These are phyloP conservation scores for Leccinum solheimii DNA, from an alignment of 1,284 basidiomycete genomes.

Conservation along the genomic window DNA sequence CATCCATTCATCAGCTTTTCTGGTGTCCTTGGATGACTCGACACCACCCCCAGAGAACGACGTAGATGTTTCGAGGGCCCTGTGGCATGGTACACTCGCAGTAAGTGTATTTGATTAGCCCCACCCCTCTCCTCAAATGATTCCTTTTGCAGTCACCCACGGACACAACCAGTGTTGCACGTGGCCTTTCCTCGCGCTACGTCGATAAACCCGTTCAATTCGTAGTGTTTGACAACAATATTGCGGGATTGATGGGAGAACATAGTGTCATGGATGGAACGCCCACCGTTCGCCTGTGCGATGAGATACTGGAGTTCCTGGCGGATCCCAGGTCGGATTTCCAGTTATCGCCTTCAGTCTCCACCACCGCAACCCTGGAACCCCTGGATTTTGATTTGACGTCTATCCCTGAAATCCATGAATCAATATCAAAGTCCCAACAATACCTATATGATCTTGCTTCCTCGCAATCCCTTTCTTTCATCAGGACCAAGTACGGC, in stretches of 20 bases:
- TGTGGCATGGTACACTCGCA: conserved; percentile 70
- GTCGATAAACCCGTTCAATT: conserved; percentile 86
- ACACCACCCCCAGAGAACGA: conserved; percentile 44
- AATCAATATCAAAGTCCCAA: conserved; percentile 59
- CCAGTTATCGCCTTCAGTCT: conserved; percentile 38
- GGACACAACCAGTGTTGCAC: conserved; percentile 23
- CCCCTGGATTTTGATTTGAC: conserved; percentile 71
- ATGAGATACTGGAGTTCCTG: conserved; percentile 70
- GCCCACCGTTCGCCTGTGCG: conserved; percentile 58
- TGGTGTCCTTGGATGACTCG: conserved; percentile 73
- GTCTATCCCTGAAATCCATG: conserved; percentile 36
- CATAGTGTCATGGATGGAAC: conserved; percentile 91
- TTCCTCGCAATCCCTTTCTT: conserved; percentile 65
- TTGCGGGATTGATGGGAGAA: conserved; percentile 86
- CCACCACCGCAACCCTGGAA: conserved; percentile 30
- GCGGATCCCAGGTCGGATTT: conserved; percentile 59
- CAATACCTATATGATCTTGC: conserved; percentile 61
- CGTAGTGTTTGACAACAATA: conserved; percentile 76
- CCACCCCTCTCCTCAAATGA: background rate
- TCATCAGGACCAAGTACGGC: conserved; percentile 76
- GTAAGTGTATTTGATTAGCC: conserved; percentile 15
- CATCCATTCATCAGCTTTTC: conserved; percentile 82
- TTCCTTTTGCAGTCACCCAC: conserved; percentile 10
- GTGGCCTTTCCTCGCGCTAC: conserved; percentile 71
- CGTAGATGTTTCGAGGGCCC: conserved; percentile 57